Evolutionary conservation across 2,329 filamentous ascomycete genomes (phyloP).

Genomic region (Biscogniauxia mediterranea): DNA sequence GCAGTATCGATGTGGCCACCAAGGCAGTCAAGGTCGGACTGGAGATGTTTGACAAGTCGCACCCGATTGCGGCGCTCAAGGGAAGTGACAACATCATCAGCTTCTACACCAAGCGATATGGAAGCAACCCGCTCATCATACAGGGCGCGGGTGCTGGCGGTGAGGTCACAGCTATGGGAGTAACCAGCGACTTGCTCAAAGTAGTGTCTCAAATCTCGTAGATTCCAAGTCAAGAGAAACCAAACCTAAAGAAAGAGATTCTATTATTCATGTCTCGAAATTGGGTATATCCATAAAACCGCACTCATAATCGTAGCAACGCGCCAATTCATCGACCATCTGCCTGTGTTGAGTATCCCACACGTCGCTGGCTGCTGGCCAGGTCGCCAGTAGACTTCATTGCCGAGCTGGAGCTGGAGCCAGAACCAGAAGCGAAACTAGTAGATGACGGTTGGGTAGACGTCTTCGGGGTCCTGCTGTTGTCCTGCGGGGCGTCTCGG

Average conservation of each 20-base stretch:
- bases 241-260: slow-evolving; percentile 5
- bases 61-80: slow-evolving; percentile 91
- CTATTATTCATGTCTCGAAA: slow-evolving; percentile 6
- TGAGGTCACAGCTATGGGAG: slow-evolving; percentile 96
- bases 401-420: slow-evolving; percentile 15
- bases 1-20: slow-evolving; percentile 81
- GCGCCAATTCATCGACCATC: slow-evolving; percentile 9
- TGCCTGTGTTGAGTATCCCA: slow-evolving; percentile 11
- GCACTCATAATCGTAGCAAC: slow-evolving; percentile 2
- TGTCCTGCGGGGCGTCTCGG: slow-evolving; percentile 19
- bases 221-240: slow-evolving; percentile 5
- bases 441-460: slow-evolving; percentile 2
- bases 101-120: slow-evolving; percentile 96
- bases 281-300: slow-evolving; percentile 9
- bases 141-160: slow-evolving; percentile 93
- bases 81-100: slow-evolving; percentile 99
- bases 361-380: slow-evolving; percentile 17
- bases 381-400: slow-evolving; percentile 7
- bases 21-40: slow-evolving; percentile 88
- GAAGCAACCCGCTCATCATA: slow-evolving; percentile 84
- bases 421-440: slow-evolving; percentile 6
- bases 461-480: slow-evolving; percentile 19
- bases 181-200: slow-evolving; percentile 90
- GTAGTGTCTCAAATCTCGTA: slow-evolving; percentile 70
- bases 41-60: slow-evolving; percentile 82